These are phyloP conservation scores for Bisporella sp. DNA, from an alignment of 2,329 filamentous ascomycete genomes.

Conservation along the genomic window DNA sequence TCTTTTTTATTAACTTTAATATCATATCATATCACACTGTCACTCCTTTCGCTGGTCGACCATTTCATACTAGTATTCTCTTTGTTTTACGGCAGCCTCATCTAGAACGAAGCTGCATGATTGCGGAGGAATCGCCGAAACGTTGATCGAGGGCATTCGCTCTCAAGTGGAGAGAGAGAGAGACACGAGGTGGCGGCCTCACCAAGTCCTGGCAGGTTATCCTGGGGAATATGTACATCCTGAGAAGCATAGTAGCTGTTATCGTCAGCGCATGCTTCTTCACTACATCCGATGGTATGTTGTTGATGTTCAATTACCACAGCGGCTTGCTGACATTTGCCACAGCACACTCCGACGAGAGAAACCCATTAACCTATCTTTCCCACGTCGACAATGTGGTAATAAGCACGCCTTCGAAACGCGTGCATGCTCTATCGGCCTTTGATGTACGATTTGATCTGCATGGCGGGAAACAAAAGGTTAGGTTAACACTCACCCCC, in stretches of 20 bases:
- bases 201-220: no score
- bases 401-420: slow-evolving; percentile 72
- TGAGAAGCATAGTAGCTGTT: slow-evolving; percentile 17
- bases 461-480: slow-evolving; percentile 55
- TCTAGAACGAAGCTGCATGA: no score
- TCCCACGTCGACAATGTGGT: slow-evolving; percentile 66
- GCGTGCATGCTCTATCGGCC: slow-evolving; percentile 69
- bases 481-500: slow-evolving; percentile 78
- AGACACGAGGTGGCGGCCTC: no score
- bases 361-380: slow-evolving; percentile 72
- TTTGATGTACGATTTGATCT: slow-evolving; percentile 83
- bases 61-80: no score
- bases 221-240: slow-evolving; percentile 16
- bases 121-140: no score
- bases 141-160: no score
- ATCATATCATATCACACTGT: no score
- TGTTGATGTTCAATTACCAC: background rate
- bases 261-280: slow-evolving; percentile 18
- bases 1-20: no score
- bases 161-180: background rate
- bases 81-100: no score
- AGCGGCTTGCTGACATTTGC: background rate
- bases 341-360: slow-evolving; percentile 61
- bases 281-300: slow-evolving; percentile 13
- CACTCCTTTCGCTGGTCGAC: no score